Base-by-base conservation (phyloP, 192 early-diverging fungal species). In the Mortierella antarctica region DNA sequence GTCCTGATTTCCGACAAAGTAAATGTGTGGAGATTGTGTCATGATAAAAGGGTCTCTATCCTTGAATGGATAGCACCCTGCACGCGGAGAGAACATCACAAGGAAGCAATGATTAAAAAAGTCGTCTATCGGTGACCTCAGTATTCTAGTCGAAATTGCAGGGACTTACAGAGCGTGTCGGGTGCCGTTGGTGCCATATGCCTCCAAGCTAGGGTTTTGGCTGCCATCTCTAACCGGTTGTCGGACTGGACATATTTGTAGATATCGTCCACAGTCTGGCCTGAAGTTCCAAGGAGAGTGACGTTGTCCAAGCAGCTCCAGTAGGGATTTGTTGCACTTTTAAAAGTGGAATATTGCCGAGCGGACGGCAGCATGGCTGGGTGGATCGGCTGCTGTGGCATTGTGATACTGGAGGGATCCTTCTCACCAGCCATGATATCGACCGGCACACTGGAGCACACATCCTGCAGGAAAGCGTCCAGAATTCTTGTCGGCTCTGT, bases 151-250 rank as follows among this genome's bases (percentile, higher is more conserved):
- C 10, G 20, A 21, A 0, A 15, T 42, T 40, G 21, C 51, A 53
- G 31, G 14, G 8, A 73, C 89, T 74, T 85, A 95, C 95, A 96
- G 65, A 99, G 85, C 13, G 96, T 98, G 84, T 99, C 98, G 0
- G 98, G 98, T 7, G 96, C 93, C 31, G 95, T 90, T 0, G 98
- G 98, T 13, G 96, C 96, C 10, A 98, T 85, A 60, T 98, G 96
- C 6, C 91, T 86, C 96, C 96, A 98, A 21, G 76, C 65, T 50
- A 99, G 76, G 2, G 91, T 93, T 17, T 76, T 58, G 47, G 88
- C 91, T 6, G 94, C 92, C 87, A 99, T 85, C 56, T 86, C 80
- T n/a, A 96, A 70, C 20, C 93, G 85, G 54, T 91, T 83, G 13
- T 85, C 85, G 42, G 67, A 58, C 7, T 82, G 70, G 0, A 87